A percentile compares a stretch with the other conserved stretches of the same genome.
These are phyloP conservation scores for Trichophyton equinum DNA, from an alignment of 2,329 filamentous ascomycete species.

Conservation along the genomic window DNA sequence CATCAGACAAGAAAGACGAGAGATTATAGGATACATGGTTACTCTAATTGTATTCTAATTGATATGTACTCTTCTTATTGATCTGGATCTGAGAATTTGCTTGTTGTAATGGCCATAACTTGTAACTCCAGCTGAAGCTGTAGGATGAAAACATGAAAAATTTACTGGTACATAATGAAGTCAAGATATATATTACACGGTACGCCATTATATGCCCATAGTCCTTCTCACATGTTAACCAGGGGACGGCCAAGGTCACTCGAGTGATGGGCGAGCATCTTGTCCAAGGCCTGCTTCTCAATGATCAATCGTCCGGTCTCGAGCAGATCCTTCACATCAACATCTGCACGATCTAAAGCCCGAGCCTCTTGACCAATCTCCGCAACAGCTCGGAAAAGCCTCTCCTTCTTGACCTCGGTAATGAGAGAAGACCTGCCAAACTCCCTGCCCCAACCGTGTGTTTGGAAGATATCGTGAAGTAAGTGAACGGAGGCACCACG, in stretches of 20 bases:
- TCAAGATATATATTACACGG: conserved; percentile 6
- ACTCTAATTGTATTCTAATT: too few relatives aligned
- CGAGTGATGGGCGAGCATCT: conserved; percentile 57
- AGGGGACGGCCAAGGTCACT: conserved; percentile 28
- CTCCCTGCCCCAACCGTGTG: conserved; percentile 55
- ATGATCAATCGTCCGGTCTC: conserved; percentile 76
- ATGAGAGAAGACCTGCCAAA: conserved; percentile 65
- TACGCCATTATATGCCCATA: conserved; percentile 21
- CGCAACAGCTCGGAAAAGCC: conserved; percentile 55
- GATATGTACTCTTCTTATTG: too few relatives aligned
- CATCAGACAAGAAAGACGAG: too few relatives aligned
- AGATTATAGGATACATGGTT: too few relatives aligned
- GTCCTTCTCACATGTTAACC: not conserved
- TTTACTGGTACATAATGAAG: conserved; percentile 1
- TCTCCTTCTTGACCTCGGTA: conserved; percentile 47
- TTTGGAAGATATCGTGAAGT: conserved; percentile 54
- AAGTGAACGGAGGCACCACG: conserved; percentile 42
- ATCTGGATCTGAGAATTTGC: too few relatives aligned
- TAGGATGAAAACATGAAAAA: not conserved
- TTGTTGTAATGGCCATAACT: too few relatives aligned
- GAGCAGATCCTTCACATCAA: conserved; percentile 91
- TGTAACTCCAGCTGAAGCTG: not conserved
- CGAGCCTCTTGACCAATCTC: conserved; percentile 54
- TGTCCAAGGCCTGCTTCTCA: conserved; percentile 65
- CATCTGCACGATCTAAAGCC: conserved; percentile 58